Evolutionary conservation across 192 early-diverging fungal genomes (phyloP), one percentile per base, ranked within the genome.

Genomic region (Chytriomyces sp.): DNA sequence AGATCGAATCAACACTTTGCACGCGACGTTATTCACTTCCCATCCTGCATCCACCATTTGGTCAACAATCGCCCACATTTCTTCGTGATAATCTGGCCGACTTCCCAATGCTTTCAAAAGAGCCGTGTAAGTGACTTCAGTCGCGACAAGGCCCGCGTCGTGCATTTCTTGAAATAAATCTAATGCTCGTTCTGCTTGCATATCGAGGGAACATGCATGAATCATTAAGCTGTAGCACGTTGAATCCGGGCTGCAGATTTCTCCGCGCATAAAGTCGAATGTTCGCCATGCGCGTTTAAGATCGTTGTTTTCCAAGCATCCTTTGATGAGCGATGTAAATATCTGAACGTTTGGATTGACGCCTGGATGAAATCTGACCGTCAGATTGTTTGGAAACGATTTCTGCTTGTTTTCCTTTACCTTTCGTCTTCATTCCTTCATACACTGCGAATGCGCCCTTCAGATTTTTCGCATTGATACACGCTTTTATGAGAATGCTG

Each of bases 81-180:
- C 93, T 50, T 86, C 76, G 83, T 93, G 96, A 81, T 97, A 98
- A 71, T 95, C 93, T 0, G 86, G 82, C 45, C 95, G 85, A 69
- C 83, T 82, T 0, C 90, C 93, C 69, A 92, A 94, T 6, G 97
- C 94, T 73, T 92, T 86, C 64, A 99, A 92, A 45, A 99, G 82
- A 23, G 91, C 86, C 72, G 95, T 97, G 77, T 93, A 97, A 1
- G 96, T 97, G 0, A 93, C 89, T 43, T 92, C 91, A 0, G 94
- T 96, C 0, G 93, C 91, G 10, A 85, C 85, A 23, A 97, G 82
- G 7, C 83, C 80, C 47, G 86, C 80, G 9, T 88, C 87, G 20
- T 91, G 81, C 92, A 98, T 97, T 74, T 97, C 94, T 69, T 90
- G 88, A 84, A 96, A 97, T 61, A 99, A 82, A 73, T 96, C 93